Base-by-base conservation (phyloP, 768 basidiomycete species). In the Pisolithus tinctorius region DNA sequence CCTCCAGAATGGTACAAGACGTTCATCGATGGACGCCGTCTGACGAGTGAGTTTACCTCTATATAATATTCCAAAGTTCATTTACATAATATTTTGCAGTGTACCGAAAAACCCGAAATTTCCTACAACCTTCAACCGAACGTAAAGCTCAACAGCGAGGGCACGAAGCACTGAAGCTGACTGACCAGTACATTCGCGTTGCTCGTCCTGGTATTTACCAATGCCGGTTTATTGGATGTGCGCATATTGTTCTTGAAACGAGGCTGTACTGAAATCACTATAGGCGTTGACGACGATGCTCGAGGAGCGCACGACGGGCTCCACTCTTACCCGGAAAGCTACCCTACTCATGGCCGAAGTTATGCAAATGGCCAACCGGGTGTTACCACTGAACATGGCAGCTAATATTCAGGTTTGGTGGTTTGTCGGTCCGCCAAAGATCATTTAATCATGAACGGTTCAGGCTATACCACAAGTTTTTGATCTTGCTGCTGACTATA, bases 111-210 rank as follows among this genome's bases (percentile, higher is more conserved):
- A 70, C 77, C 23, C 72, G 74, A 29, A 74, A 76, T 48, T 57
- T 66, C 25, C 58, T 59, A 27, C 63, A 55, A 30, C 61, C 45
- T 37, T 52, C 57, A 37, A 53, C 58, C 17, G 68, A 59, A 71
- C 77, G 60, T 47, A 69, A 76, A 45, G 58, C 63, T 13, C 63
- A 64, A 11, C 84, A 87, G 50, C 75, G 76, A 49, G 61, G 67
- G 3, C 69, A 73, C 31, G 78, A 78, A 54, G 78, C 79, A 4
- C 72, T 93, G 41, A 93, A 88, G 60, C 68, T 98, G 25, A 87
- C 93, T 1, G 94, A 97, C 60, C 96, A 98, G 61, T 98, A 93
- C 63, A 80, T 93, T n/a, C 47, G 88, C 88, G 0, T 73, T 99
- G 13, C 72, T 98, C 4, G 75, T 97, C 7, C 74, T 88, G 16